phyloP scores from a whole-genome alignment of 441 rosid genomes.

The Omphalea diandra region DNA sequence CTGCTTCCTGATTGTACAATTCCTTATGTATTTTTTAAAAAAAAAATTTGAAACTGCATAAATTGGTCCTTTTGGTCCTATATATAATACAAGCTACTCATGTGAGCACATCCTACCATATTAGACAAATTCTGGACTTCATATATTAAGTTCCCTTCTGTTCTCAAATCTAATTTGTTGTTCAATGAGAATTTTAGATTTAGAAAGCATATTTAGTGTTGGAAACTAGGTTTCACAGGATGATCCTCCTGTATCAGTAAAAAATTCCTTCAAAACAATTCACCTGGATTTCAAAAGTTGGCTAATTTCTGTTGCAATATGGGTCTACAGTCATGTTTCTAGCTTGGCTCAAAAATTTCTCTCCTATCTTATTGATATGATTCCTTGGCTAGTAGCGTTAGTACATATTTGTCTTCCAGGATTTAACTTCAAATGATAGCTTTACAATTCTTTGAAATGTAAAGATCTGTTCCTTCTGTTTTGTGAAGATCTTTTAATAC shows the following conservation, averaged over 20 bases:
- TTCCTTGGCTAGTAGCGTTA: background rate
- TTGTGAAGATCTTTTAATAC: background rate
- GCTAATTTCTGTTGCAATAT: background rate
- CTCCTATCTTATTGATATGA: background rate
- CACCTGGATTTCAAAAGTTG: background rate
- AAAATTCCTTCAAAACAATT: background rate
- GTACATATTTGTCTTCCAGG: background rate
- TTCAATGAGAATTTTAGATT: no score
- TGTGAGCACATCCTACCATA: no score
- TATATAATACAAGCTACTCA: no score
- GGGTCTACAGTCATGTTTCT: background rate
- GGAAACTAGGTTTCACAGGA: background rate
- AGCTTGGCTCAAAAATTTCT: background rate
- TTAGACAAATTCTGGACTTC: no score
- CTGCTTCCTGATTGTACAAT: no score
- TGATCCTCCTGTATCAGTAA: background rate
- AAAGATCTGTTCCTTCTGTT: background rate
- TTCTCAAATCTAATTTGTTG: no score
- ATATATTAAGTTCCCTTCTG: no score
- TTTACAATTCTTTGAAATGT: background rate
- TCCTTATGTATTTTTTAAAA: no score
- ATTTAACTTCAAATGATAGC: background rate
- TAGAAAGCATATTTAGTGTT: no score
- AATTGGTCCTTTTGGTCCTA: background rate
- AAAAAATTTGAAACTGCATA: background rate